phyloP scores from a whole-genome alignment of 352 stramenopile species.

The Phytophthora nicotianae region DNA sequence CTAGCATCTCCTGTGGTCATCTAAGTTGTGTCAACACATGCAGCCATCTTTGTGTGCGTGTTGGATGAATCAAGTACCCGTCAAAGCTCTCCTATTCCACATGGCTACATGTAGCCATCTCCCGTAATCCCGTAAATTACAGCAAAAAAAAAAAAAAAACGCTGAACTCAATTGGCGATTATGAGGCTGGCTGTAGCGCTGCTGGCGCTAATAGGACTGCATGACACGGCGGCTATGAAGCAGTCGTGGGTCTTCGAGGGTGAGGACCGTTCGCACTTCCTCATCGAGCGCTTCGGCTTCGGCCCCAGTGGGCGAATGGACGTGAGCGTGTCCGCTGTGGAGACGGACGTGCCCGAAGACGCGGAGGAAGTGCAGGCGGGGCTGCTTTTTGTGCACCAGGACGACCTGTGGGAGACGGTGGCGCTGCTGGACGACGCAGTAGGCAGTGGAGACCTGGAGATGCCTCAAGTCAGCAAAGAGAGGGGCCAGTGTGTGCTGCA shows the following conservation, averaged over 20 bases:
- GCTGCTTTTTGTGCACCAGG: slow-evolving; percentile 74
- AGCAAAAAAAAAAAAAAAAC: no score
- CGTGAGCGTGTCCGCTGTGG: slow-evolving; percentile 69
- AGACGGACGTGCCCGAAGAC: slow-evolving; percentile 5
- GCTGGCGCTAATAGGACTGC: slow-evolving; percentile 13
- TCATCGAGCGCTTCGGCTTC: slow-evolving; percentile 93
- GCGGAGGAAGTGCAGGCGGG: slow-evolving; percentile 36
- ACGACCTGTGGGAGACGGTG: slow-evolving; percentile 63
- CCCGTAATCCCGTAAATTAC: neutral
- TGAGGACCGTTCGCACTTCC: slow-evolving; percentile 82
- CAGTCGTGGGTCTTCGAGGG: slow-evolving; percentile 74
- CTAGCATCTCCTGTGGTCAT: no score
- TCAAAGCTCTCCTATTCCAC: neutral
- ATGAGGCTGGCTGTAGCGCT: slow-evolving; percentile 2
- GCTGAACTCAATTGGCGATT: neutral
- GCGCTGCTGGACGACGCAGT: slow-evolving; percentile 46
- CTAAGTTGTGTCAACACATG: neutral
- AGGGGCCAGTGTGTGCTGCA: slow-evolving; percentile 50
- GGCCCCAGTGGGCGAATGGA: slow-evolving; percentile 65
- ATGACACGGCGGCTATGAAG: slow-evolving; percentile 52
- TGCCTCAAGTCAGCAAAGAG: neutral
- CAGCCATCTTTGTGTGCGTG: neutral
- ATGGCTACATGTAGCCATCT: neutral
- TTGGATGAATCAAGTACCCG: neutral
- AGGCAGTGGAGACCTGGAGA: slow-evolving; percentile 22